These are phyloP conservation scores for Capsicum pubescens DNA, from an alignment of 257 asterid species.

Conservation along the genomic window DNA sequence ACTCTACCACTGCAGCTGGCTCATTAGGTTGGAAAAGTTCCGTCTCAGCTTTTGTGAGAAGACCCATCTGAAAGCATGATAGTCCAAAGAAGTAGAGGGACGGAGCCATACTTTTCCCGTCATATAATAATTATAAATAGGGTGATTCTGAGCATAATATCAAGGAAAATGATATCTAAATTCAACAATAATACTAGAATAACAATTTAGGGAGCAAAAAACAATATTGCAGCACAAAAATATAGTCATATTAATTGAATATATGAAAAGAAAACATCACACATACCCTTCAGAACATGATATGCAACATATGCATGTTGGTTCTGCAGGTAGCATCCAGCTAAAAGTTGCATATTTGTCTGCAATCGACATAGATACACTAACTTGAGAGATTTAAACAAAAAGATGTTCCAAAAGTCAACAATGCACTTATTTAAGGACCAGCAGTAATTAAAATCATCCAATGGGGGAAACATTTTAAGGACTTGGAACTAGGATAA, in stretches of 20 bases:
- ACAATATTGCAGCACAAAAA: not conserved
- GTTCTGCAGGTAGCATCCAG: slow-evolving; percentile 89
- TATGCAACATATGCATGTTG: slow-evolving; percentile 93
- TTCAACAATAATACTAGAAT: slow-evolving; percentile 8
- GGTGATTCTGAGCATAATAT: slow-evolving; percentile 31
- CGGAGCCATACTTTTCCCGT: slow-evolving; percentile 74
- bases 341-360: slow-evolving; percentile 86
- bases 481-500: not conserved
- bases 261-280: slow-evolving; percentile 5
- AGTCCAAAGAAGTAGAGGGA: slow-evolving; percentile 97
- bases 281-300: slow-evolving; percentile 81
- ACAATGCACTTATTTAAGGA: not conserved
- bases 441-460: not conserved
- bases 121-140: slow-evolving; percentile 34
- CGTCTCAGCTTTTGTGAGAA: slow-evolving; percentile 83
- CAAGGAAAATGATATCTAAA: not conserved
- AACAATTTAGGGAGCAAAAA: not conserved
- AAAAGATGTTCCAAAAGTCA: not conserved
- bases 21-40: slow-evolving; percentile 71
- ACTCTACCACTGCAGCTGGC: slow-evolving; percentile 70
- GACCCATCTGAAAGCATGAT: slow-evolving; percentile 96
- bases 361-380: slow-evolving; percentile 46
- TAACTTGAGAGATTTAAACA: slow-evolving; percentile 11
- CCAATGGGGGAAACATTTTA: not conserved
- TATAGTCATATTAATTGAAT: slow-evolving; percentile 21